Evolutionary conservation across 345 rosid genomes (phyloP).

Genomic region (Dovyalis caffra): DNA sequence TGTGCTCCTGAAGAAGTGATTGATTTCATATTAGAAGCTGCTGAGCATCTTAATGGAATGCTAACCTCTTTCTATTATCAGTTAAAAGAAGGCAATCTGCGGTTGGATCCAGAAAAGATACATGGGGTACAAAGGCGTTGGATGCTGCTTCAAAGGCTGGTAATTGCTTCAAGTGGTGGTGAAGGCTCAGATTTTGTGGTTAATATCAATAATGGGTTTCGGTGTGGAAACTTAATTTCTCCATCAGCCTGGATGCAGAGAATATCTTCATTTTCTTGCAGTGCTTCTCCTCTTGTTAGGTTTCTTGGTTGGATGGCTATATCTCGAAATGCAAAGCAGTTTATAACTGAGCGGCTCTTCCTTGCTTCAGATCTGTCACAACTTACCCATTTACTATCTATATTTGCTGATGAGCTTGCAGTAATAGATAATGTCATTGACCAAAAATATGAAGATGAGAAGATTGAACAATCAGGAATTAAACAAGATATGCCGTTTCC

Average conservation of each 20-base stretch:
- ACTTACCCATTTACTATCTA: slow-evolving; percentile 53
- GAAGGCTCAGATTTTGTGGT: slow-evolving; percentile 47
- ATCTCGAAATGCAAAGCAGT: slow-evolving; percentile 62
- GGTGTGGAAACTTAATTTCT: slow-evolving; percentile 57
- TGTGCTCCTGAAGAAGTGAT: slow-evolving; percentile 62
- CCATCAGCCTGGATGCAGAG: slow-evolving; percentile 65
- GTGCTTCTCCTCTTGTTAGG: slow-evolving; percentile 62
- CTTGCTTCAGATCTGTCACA: slow-evolving; percentile 68
- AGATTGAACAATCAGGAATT: slow-evolving; percentile 24
- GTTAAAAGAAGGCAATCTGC: slow-evolving; percentile 46
- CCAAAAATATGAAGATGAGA: slow-evolving; percentile 34
- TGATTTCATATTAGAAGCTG: slow-evolving; percentile 57
- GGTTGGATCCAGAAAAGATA: slow-evolving; percentile 41
- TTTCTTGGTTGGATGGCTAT: slow-evolving; percentile 93
- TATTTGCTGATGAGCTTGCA: slow-evolving; percentile 74
- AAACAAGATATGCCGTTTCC: slow-evolving; percentile 18
- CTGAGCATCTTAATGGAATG: slow-evolving; percentile 54
- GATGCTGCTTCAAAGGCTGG: slow-evolving; percentile 66
- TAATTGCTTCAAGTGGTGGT: slow-evolving; percentile 63
- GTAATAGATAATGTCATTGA: slow-evolving; percentile 40
- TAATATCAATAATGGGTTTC: slow-evolving; percentile 36
- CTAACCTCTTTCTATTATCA: slow-evolving; percentile 46
- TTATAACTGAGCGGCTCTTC: slow-evolving; percentile 47
- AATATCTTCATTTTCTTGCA: slow-evolving; percentile 57
- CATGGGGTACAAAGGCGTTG: slow-evolving; percentile 54